Percentiles rank a stretch among this genome's conserved stretches.
Evolutionary conservation across 1,139 yeast genomes (phyloP).

Genomic region (Meyerozyma carpophila): DNA sequence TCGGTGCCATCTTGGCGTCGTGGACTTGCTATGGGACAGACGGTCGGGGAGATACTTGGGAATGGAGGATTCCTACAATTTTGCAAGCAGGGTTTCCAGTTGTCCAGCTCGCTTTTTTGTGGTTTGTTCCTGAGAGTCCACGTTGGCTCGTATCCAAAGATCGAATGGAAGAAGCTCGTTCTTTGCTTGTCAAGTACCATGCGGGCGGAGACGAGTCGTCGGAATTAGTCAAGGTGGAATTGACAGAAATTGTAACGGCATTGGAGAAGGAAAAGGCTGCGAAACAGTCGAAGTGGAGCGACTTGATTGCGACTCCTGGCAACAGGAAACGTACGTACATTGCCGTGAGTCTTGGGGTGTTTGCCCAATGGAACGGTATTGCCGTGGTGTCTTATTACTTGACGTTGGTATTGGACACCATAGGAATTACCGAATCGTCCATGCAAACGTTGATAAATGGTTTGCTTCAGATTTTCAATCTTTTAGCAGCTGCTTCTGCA

Average conservation of each 20-base stretch:
- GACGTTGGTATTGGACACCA: constrained; percentile 8
- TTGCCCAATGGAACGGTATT: constrained; percentile 11
- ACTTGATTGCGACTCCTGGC: constrained; percentile 3
- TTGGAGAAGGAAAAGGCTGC: constrained; percentile 1
- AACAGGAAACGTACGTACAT: constrained; percentile 7
- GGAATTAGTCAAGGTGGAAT: constrained; percentile 2
- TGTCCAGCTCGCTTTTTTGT: constrained; percentile 1
- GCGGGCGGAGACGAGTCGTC: constrained; percentile 3
- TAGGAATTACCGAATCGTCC: constrained; percentile 11
- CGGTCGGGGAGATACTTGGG: not conserved
- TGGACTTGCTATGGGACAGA: not conserved
- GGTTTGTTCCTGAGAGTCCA: constrained; percentile 24
- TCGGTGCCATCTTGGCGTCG: constrained; percentile 3
- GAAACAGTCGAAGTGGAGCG: not conserved
- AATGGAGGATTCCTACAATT: constrained; percentile 3
- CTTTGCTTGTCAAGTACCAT: constrained; percentile 2
- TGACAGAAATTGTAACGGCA: constrained; percentile 3
- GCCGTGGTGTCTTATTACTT: constrained; percentile 13
- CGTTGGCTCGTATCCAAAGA: constrained; percentile 27
- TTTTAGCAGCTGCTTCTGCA: not conserved
- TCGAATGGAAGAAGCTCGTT: constrained; percentile 18
- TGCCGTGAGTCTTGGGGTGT: constrained; percentile 5
- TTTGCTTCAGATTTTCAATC: not conserved
- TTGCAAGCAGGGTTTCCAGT: constrained; percentile 1
- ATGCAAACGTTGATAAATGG: constrained; percentile 2